Conservation (phyloP, 2,329 filamentous ascomycete genomes). For the Colletotrichum lupini region DNA sequence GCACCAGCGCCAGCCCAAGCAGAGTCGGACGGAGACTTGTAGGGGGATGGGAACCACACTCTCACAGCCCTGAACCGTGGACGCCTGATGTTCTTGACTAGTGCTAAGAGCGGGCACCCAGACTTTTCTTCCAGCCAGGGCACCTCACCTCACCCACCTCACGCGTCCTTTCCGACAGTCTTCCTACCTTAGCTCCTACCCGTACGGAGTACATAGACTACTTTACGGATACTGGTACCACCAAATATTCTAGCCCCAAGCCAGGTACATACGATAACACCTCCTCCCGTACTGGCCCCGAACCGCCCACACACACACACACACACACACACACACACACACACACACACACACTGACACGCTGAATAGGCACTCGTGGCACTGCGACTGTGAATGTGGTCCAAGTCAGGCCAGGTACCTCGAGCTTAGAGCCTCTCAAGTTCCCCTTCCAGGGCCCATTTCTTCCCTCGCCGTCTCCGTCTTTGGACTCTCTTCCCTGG, state of each 20-base stretch:
- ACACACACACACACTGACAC: neutral
- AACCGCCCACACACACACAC: neutral
- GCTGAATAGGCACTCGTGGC: neutral
- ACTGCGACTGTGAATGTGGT: slow-evolving; percentile 1
- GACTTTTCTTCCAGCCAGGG: neutral
- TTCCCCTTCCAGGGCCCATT: slow-evolving; percentile 25
- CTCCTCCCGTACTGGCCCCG: neutral
- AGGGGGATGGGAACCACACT: neutral
- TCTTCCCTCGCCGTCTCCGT: slow-evolving; percentile 20
- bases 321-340: neutral
- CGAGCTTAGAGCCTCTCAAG: slow-evolving; percentile 3
- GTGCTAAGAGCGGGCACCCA: neutral
- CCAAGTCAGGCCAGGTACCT: slow-evolving; percentile 3
- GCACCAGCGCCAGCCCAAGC: neutral
- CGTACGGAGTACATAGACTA: no score
- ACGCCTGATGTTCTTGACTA: neutral
- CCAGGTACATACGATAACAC: no score
- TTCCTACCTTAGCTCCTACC: neutral
- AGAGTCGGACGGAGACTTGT: neutral
- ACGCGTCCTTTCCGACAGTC: neutral
- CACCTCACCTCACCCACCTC: neutral
- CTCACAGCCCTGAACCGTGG: neutral
- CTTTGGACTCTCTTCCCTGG: neutral
- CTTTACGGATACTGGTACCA: no score
- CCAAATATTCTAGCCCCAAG: no score